phyloP scores from a whole-genome alignment of 495 filamentous ascomycete genomes.

The Penicillium soppii region DNA sequence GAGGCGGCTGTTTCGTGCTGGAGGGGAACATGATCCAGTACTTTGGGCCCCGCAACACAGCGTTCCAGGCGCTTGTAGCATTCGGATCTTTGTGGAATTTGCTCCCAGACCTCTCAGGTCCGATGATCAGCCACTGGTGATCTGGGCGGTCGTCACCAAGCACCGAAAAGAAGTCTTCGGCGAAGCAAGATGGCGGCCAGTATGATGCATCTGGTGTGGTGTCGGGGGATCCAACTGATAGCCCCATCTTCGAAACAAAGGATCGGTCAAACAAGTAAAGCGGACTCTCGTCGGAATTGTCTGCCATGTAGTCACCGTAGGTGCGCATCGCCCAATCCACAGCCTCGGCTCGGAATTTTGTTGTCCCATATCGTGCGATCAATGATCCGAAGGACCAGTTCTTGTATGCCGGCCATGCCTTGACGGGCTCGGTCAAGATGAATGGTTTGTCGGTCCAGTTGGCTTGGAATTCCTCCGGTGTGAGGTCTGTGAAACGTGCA shows the following conservation, averaged over 20 bases:
- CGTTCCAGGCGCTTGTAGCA: conserved; percentile 89
- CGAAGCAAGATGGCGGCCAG: conserved; percentile 85
- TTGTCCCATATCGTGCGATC: conserved; percentile 58
- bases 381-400: conserved; percentile 71
- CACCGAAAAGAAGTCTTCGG: conserved; percentile 81
- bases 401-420: conserved; percentile 75
- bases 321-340: conserved; percentile 85
- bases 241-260: conserved; percentile 85
- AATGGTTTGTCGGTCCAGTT: conserved; percentile 83
- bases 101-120: conserved; percentile 84
- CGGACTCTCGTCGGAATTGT: conserved; percentile 83
- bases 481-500: conserved; percentile 63
- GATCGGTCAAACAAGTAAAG: conserved; percentile 88
- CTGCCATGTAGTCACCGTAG: conserved; percentile 81
- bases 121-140: conserved; percentile 90
- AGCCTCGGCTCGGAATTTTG: conserved; percentile 83
- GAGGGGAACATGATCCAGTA: conserved; percentile 98
- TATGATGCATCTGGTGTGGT: conserved; percentile 58
- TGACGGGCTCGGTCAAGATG: conserved; percentile 82
- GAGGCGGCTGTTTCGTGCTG: conserved; percentile 57
- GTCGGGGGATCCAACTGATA: conserved; percentile 55
- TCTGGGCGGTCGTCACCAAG: conserved; percentile 81
- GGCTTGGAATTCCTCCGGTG: conserved; percentile 67
- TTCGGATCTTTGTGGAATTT: conserved; percentile 92
- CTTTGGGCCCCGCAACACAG: conserved; percentile 85